Evolutionary conservation across 1,139 yeast species (phyloP).

Genomic region (Candida tetrigidarum): DNA sequence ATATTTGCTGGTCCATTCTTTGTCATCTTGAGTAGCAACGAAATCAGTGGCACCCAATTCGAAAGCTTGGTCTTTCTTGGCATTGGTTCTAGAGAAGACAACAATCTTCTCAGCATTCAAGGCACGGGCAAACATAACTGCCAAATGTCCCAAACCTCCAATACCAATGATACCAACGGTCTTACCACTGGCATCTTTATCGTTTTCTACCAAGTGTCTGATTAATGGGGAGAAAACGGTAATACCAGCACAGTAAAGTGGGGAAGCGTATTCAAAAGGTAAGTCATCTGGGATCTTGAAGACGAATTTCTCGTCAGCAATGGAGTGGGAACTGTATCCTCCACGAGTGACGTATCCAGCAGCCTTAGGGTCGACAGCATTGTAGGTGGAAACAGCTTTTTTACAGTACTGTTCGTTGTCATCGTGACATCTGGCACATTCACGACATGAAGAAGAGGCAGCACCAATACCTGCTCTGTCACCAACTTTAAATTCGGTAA

Average conservation of each 20-base stretch:
- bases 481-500: conserved; percentile 51
- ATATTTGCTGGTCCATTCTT: conserved; percentile 34
- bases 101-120: conserved; percentile 44
- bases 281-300: conserved; percentile 61
- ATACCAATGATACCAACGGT: conserved; percentile 54
- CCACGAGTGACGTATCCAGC: conserved; percentile 54
- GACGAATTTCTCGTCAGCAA: conserved; percentile 56
- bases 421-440: conserved; percentile 49
- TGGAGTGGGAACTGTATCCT: conserved; percentile 62
- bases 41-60: conserved; percentile 44
- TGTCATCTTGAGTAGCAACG: conserved; percentile 43
- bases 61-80: conserved; percentile 40
- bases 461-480: conserved; percentile 71
- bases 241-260: conserved; percentile 70
- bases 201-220: conserved; percentile 33
- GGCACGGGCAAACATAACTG: conserved; percentile 44
- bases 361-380: conserved; percentile 33
- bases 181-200: conserved; percentile 32
- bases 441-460: conserved; percentile 48
- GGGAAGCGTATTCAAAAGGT: conserved; percentile 55
- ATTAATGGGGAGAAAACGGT: conserved; percentile 63
- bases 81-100: conserved; percentile 41
- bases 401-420: conserved; percentile 57
- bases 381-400: conserved; percentile 48
- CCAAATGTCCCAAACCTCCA: conserved; percentile 52